These are phyloP conservation scores for Pestalotiopsis sp. DNA, from an alignment of 2,329 filamentous ascomycete species.

Conservation along the genomic window DNA sequence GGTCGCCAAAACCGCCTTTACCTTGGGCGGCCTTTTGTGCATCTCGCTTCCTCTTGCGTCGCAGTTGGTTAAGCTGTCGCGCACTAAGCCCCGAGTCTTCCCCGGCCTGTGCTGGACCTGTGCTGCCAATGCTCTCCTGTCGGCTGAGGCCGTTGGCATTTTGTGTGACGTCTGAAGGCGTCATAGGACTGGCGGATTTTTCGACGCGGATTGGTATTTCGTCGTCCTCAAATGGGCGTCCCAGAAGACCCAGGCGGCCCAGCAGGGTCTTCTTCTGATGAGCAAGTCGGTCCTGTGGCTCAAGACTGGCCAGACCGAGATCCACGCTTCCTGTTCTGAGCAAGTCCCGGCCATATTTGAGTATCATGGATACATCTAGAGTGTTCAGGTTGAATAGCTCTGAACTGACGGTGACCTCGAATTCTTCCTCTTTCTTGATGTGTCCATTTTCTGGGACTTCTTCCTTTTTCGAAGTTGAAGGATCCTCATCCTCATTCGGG, in stretches of 20 bases:
- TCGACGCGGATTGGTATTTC: slow-evolving; percentile 70
- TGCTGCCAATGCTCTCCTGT: slow-evolving; percentile 37
- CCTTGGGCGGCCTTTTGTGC: slow-evolving; percentile 83
- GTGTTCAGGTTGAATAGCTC: slow-evolving; percentile 73
- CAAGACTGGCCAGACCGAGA: slow-evolving; percentile 79
- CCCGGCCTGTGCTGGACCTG: slow-evolving; percentile 41
- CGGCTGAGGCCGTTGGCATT: slow-evolving; percentile 32
- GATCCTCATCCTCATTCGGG: slow-evolving; percentile 76
- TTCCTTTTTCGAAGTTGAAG: slow-evolving; percentile 46
- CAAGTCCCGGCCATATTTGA: slow-evolving; percentile 82
- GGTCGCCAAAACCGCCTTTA: slow-evolving; percentile 87
- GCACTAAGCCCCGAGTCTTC: slow-evolving; percentile 82
- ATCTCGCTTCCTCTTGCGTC: slow-evolving; percentile 90
- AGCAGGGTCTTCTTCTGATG: slow-evolving; percentile 89
- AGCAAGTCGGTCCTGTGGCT: slow-evolving; percentile 77
- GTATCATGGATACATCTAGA: slow-evolving; percentile 77
- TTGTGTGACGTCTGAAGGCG: slow-evolving; percentile 42
- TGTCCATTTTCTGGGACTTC: slow-evolving; percentile 41
- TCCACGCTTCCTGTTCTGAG: slow-evolving; percentile 86
- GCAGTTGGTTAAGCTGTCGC: slow-evolving; percentile 90
- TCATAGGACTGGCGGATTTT: slow-evolving; percentile 46
- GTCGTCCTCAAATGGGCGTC: slow-evolving; percentile 84
- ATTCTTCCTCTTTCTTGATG: slow-evolving; percentile 66
- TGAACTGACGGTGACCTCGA: slow-evolving; percentile 46
- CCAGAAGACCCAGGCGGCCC: slow-evolving; percentile 80